phyloP scores from a whole-genome alignment of 768 basidiomycete genomes.

The Termitomyces bulborhizus region DNA sequence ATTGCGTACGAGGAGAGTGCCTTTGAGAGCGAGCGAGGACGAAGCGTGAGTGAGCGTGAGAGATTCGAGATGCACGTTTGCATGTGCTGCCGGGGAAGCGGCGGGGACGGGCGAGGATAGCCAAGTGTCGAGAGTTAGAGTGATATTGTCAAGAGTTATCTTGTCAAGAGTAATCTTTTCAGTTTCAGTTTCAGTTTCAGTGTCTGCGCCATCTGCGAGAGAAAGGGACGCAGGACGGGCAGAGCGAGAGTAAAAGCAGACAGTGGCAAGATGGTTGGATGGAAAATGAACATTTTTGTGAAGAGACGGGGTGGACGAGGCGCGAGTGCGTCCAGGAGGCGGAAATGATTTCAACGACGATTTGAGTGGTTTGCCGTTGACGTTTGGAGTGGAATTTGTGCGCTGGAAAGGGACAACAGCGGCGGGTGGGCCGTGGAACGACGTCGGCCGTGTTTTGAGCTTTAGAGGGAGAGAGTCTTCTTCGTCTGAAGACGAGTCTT shows the following conservation, averaged over 20 bases:
- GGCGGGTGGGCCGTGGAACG: constrained; percentile 5
- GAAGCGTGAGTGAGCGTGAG: constrained; percentile 8
- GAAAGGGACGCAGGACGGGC: constrained; percentile 62
- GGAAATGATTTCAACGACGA: constrained; percentile 66
- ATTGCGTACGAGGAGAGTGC: constrained; percentile 81
- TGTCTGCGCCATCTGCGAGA: constrained; percentile 26
- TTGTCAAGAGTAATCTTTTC: constrained; percentile 13
- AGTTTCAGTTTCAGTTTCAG: constrained; percentile 41
- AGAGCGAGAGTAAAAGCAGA: constrained; percentile 56
- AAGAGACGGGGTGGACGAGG: constrained; percentile 49
- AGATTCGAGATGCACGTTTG: constrained; percentile 29
- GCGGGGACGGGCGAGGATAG: constrained; percentile 23
- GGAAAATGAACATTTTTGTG: constrained; percentile 73
- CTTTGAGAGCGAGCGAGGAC: constrained; percentile 39
- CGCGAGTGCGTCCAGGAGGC: constrained; percentile 29
- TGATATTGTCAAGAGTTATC: no score
- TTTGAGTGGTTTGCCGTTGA: constrained; percentile 82
- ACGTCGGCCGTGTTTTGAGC: constrained; percentile 18
- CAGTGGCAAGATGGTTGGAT: constrained; percentile 51
- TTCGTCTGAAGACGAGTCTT: constrained; percentile 13
- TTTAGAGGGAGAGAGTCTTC: constrained; percentile 14
- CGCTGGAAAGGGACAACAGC: constrained; percentile 25
- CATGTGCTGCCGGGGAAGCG: constrained; percentile 11
- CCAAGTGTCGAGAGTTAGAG: constrained; percentile 11
- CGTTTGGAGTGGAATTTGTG: constrained; percentile 35